Evolutionary conservation across 2,329 filamentous ascomycete species (phyloP), one percentile per base, ranked within the genome.

Genomic region (Colletotrichum costaricense): DNA sequence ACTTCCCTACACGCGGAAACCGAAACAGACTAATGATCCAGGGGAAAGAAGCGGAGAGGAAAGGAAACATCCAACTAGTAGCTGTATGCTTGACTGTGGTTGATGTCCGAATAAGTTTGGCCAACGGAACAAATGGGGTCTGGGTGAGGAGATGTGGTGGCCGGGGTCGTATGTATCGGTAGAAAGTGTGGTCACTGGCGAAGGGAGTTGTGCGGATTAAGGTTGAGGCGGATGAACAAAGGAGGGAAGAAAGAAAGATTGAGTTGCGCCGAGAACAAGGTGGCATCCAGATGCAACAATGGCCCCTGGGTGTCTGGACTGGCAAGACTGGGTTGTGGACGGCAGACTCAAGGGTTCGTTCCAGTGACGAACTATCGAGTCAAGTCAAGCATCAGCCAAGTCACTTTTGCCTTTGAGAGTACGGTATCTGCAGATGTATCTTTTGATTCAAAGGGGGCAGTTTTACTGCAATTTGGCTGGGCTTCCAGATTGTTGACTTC

Each of bases 241-340:
- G 59, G 58, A 57, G 49, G 49, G 55, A 64, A 64, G 38, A 57
- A 64, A 49, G 59, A 69, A 64, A 57, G 42, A 68, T 69, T 69
- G 67, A 57, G 67, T 69, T 64, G 67, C 35, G 67, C 38, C 42
- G 56, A 12, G 26, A 46, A 63, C 38, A 22, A 49, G 58, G 33
- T 49, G 52, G 49, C 55, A 38, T 38, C 52, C 42, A n/a, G 42
- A 49, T 49, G 67, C 67, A 63, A 57, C 59, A 55, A 58, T 35
- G 4, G 49, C 30, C 58, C 49, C 42, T 63, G 33, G 19, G 22
- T 30, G 14, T 16, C 49, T n/a, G 26, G 26, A 26, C 26, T 26
- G 26, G 26, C 26, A 26, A 1, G 26, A 26, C 26, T 26, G 42
- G 42, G 42, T 49, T 49, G 42, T n/a, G 42, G 42, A 49, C 16